These are phyloP conservation scores for Kurtzmaniella quercitrusa DNA, from an alignment of 1,139 yeast species.

Conservation along the genomic window DNA sequence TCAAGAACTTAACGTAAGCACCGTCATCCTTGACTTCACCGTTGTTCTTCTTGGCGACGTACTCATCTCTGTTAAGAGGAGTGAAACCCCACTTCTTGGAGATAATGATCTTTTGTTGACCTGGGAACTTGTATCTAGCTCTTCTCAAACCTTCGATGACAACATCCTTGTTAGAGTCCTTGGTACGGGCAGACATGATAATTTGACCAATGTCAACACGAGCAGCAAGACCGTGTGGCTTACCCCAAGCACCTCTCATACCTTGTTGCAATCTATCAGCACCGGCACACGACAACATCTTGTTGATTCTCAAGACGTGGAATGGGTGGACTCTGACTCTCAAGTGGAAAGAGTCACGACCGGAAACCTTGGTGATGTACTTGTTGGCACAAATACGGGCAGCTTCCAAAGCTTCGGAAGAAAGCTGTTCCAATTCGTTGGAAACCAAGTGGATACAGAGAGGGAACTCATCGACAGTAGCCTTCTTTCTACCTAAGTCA, in stretches of 20 bases:
- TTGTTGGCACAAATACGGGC: slow-evolving; percentile 99
- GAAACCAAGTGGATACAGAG: slow-evolving; percentile 98
- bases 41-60: slow-evolving; percentile 87
- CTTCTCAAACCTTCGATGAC: slow-evolving; percentile 99
- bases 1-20: slow-evolving; percentile 98
- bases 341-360: slow-evolving; percentile 99
- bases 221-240: slow-evolving; percentile 99
- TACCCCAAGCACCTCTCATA: slow-evolving; percentile 99
- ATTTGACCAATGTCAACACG: slow-evolving; percentile 99
- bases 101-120: slow-evolving; percentile 98
- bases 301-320: slow-evolving; percentile 99
- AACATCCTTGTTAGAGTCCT: slow-evolving; percentile 95
- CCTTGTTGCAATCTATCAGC: slow-evolving; percentile 99
- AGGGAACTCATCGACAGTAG: slow-evolving; percentile 99
- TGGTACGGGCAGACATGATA: slow-evolving; percentile 97
- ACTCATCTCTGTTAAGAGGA: slow-evolving; percentile 95
- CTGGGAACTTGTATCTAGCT: slow-evolving; percentile 99
- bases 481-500: slow-evolving; percentile 99
- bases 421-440: slow-evolving; percentile 98
- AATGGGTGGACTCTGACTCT: slow-evolving; percentile 99
- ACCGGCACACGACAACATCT: slow-evolving; percentile 99
- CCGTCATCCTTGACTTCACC: slow-evolving; percentile 99
- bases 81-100: slow-evolving; percentile 99
- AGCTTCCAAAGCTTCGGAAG: slow-evolving; percentile 99
- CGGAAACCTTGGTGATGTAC: slow-evolving; percentile 95